phyloP scores from a whole-genome alignment of 805 yeast species.

The Zygosaccharomyces rouxii region DNA sequence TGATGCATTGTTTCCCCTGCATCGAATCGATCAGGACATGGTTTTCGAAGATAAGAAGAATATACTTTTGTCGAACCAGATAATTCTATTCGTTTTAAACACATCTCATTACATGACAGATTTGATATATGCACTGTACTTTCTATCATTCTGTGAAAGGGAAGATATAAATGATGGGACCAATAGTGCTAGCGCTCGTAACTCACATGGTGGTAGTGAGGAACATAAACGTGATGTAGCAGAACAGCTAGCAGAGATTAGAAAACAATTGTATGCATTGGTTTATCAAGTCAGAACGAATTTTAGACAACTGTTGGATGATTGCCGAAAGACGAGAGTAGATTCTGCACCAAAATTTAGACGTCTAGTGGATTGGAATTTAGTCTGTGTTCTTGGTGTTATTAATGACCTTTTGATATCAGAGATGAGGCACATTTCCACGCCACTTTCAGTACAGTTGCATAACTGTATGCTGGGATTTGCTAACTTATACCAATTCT shows the following conservation, averaged over 20 bases:
- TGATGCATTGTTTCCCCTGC: neutral
- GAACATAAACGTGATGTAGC: slow-evolving; percentile 5
- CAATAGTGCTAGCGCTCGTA: neutral
- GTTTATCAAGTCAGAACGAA: slow-evolving; percentile 13
- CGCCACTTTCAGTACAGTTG: slow-evolving; percentile 14
- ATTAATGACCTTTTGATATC: slow-evolving; percentile 14
- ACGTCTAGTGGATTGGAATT: slow-evolving; percentile 14
- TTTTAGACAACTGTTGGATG: slow-evolving; percentile 14
- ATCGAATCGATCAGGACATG: slow-evolving; percentile 1
- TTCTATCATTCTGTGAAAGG: slow-evolving; percentile 14
- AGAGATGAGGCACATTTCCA: slow-evolving; percentile 12
- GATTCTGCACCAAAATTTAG: slow-evolving; percentile 17
- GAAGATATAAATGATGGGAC: neutral
- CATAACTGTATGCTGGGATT: slow-evolving; percentile 27
- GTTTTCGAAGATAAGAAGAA: slow-evolving; percentile 14
- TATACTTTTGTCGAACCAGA: slow-evolving; percentile 17
- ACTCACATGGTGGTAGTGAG: neutral
- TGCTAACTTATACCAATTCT: slow-evolving; percentile 21
- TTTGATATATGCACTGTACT: slow-evolving; percentile 21
- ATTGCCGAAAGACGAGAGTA: slow-evolving; percentile 9
- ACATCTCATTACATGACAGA: slow-evolving; percentile 27
- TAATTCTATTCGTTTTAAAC: slow-evolving; percentile 19
- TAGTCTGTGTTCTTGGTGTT: slow-evolving; percentile 14
- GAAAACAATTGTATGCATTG: slow-evolving; percentile 14
- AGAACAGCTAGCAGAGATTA: slow-evolving; percentile 13